Percentiles rank a stretch among this genome's conserved stretches.
phyloP scores from a whole-genome alignment of 2,329 filamentous ascomycete genomes.

The Daldinia sp. region DNA sequence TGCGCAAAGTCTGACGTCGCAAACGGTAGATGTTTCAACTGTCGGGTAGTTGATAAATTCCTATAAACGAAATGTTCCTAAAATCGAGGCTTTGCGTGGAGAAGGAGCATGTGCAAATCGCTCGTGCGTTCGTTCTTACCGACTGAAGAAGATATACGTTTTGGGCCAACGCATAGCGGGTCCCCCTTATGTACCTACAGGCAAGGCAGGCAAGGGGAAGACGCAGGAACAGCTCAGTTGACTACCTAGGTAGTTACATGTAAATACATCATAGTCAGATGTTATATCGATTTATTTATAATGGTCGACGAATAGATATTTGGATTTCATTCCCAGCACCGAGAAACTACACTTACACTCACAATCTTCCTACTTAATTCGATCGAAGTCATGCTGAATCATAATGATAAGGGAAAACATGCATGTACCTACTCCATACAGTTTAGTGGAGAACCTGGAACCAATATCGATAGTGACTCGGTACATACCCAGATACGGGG shows the following conservation, averaged over 20 bases:
- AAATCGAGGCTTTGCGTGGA: constrained; percentile 23
- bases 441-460: neutral
- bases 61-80: constrained; percentile 22
- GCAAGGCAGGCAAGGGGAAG: neutral
- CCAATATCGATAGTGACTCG: constrained; percentile 1
- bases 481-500: neutral
- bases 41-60: constrained; percentile 17
- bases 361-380: neutral
- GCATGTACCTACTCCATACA: constrained; percentile 14
- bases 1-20: constrained; percentile 26
- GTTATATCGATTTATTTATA: neutral
- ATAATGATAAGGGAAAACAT: constrained; percentile 8
- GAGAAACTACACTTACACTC: neutral
- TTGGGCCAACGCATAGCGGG: constrained; percentile 19
- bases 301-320: neutral
- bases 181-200: constrained; percentile 4
- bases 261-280: neutral
- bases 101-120: constrained; percentile 17
- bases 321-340: neutral
- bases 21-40: constrained; percentile 22
- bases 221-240: constrained; percentile 39
- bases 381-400: constrained; percentile 5
- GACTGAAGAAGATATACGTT: constrained; percentile 14
- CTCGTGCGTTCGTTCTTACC: constrained; percentile 14
- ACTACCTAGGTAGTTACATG: neutral